Evolutionary conservation across 768 basidiomycete species (phyloP).

Genomic region (Tricholoma terreum): DNA sequence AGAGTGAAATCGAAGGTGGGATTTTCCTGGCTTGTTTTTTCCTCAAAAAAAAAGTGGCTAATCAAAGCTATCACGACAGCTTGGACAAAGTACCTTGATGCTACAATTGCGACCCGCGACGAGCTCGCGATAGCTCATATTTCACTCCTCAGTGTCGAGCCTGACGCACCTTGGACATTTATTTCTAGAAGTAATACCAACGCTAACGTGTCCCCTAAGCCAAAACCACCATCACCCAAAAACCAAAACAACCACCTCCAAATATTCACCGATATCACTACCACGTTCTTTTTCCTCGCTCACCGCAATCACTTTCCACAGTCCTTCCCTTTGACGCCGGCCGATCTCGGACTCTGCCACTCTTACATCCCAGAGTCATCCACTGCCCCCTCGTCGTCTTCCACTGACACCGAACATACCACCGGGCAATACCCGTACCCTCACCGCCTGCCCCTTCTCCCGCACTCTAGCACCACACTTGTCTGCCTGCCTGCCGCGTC

Average conservation of each 20-base stretch:
- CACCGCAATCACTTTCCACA: constrained; percentile 42
- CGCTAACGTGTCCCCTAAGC: constrained; percentile 11
- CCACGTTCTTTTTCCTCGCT: constrained; percentile 49
- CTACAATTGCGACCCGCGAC: constrained; percentile 32
- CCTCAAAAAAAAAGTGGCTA: neutral
- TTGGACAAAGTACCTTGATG: constrained; percentile 57
- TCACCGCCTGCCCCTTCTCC: constrained; percentile 45
- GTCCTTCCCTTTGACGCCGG: constrained; percentile 29
- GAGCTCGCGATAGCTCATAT: constrained; percentile 57
- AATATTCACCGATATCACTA: constrained; percentile 44
- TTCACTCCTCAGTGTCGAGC: constrained; percentile 57
- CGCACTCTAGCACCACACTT: constrained; percentile 56
- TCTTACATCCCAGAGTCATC: constrained; percentile 33
- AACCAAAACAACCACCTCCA: constrained; percentile 16
- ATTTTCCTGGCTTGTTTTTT: constrained; percentile 20
- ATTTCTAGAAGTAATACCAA: constrained; percentile 27
- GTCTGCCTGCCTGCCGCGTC: constrained; percentile 49
- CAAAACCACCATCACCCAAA: constrained; percentile 25
- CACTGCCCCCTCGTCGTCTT: constrained; percentile 14
- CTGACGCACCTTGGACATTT: constrained; percentile 58
- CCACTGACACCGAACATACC: constrained; percentile 10
- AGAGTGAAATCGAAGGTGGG: constrained; percentile 62
- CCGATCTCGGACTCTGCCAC: constrained; percentile 33
- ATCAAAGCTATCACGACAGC: constrained; percentile 39
- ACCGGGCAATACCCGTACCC: constrained; percentile 12